Percentiles rank a stretch among this genome's conserved stretches.
Evolutionary conservation across 73 alveolate species (phyloP).

Genomic region (Breviolum minutum): DNA sequence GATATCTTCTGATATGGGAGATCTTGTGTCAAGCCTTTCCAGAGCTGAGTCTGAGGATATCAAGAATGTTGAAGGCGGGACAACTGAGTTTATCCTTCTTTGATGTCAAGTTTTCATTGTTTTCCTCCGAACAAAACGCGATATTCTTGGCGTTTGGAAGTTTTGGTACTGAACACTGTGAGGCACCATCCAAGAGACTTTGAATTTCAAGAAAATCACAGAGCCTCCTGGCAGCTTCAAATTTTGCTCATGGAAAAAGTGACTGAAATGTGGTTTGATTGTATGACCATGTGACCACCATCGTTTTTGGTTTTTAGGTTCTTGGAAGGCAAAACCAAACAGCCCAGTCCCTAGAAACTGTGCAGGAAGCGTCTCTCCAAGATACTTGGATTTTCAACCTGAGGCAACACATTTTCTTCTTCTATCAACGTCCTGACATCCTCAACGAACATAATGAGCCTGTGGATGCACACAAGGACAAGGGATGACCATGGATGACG

Average conservation of each 20-base stretch:
- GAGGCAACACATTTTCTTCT: constrained; percentile 79
- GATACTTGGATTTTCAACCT: not conserved
- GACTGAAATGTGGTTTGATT: not conserved
- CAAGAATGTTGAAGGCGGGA: constrained; percentile 13
- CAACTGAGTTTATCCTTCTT: not conserved
- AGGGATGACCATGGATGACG: too few species aligned
- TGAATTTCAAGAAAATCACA: constrained; percentile 63
- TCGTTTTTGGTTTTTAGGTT: not conserved
- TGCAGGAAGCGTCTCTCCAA: too few species aligned
- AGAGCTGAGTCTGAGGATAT: not conserved
- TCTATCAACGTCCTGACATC: constrained; percentile 75
- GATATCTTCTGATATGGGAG: not conserved
- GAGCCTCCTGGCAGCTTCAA: constrained; percentile 1
- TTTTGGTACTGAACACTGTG: not conserved
- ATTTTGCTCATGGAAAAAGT: not conserved
- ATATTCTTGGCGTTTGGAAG: too few species aligned
- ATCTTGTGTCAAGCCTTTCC: not conserved
- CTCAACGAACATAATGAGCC: constrained; percentile 63
- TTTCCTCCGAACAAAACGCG: too few species aligned
- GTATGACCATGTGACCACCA: not conserved
- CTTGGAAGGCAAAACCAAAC: constrained; percentile 70
- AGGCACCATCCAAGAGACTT: constrained; percentile 50
- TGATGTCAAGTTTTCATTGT: too few species aligned
- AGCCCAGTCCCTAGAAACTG: not conserved
- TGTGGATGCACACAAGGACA: constrained; percentile 45